These are phyloP conservation scores for Peziza echinospora DNA, from an alignment of 495 filamentous ascomycete species.

Conservation along the genomic window DNA sequence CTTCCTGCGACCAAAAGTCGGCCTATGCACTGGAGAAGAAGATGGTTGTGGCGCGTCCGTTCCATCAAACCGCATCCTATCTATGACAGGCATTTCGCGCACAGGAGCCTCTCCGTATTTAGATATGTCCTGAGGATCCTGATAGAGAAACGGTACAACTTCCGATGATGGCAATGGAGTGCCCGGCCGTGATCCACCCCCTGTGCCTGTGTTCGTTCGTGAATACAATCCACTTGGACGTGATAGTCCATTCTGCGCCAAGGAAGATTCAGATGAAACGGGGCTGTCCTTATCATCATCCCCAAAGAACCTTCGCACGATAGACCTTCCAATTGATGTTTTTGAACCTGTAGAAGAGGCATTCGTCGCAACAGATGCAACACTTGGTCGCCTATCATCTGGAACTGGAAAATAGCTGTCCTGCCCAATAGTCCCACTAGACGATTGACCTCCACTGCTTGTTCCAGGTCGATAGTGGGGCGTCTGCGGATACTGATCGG, in stretches of 20 bases:
- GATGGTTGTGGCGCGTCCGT: slow-evolving; percentile 23
- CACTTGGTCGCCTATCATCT: slow-evolving; percentile 67
- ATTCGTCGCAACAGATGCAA: slow-evolving; percentile 64
- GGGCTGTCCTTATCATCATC: slow-evolving; percentile 53
- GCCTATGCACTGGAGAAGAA: slow-evolving; percentile 5
- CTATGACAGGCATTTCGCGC: slow-evolving; percentile 44
- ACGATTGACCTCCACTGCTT: slow-evolving; percentile 26
- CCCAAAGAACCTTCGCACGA: slow-evolving; percentile 70
- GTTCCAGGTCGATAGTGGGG: slow-evolving; percentile 46
- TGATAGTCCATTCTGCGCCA: slow-evolving; percentile 27
- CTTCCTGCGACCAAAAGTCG: neutral
- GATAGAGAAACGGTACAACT: slow-evolving; percentile 87
- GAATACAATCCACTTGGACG: slow-evolving; percentile 33
- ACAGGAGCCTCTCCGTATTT: slow-evolving; percentile 69
- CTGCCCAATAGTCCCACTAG: slow-evolving; percentile 20
- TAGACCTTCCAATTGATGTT: slow-evolving; percentile 40
- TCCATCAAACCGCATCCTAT: slow-evolving; percentile 37
- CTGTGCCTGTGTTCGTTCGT: slow-evolving; percentile 30
- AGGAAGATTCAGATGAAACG: slow-evolving; percentile 44
- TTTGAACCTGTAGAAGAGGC: slow-evolving; percentile 81
- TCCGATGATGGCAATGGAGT: slow-evolving; percentile 81
- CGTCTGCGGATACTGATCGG: slow-evolving; percentile 31
- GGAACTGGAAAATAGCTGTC: slow-evolving; percentile 47
- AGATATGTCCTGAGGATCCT: slow-evolving; percentile 61
- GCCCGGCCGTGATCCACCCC: slow-evolving; percentile 46